These are phyloP conservation scores for Ustilago loliicola DNA, from an alignment of 1,284 basidiomycete genomes.

Conservation along the genomic window DNA sequence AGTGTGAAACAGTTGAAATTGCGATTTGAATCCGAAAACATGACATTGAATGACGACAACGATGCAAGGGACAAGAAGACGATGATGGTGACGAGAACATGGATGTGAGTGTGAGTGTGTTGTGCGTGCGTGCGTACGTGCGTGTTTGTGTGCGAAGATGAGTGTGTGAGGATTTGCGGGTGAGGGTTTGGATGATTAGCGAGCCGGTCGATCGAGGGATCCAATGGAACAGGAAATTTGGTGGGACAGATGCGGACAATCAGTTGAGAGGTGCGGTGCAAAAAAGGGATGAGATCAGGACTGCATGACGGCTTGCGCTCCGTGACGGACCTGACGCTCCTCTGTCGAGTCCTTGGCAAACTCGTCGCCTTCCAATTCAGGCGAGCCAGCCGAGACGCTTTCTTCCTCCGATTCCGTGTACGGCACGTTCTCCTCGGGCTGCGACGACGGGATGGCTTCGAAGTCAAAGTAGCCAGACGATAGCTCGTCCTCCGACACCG, in stretches of 20 bases:
- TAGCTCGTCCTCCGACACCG: conserved; percentile 33
- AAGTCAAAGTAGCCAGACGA: conserved; percentile 34
- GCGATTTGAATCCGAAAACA: conserved; percentile 9
- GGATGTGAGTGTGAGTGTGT: neutral
- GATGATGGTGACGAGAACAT: neutral
- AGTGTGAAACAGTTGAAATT: conserved; percentile 3
- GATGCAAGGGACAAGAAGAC: conserved; percentile 9
- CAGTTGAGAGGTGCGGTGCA: neutral
- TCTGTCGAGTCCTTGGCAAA: neutral
- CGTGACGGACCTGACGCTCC: neutral
- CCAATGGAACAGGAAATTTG: neutral
- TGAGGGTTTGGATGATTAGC: neutral
- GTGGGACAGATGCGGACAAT: neutral
- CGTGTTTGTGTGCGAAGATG: neutral
- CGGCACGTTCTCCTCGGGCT: conserved; percentile 33
- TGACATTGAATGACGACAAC: conserved; percentile 11
- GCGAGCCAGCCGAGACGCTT: conserved; percentile 40
- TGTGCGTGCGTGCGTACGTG: conserved; percentile 1
- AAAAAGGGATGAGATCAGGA: neutral
- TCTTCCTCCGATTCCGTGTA: conserved; percentile 43
- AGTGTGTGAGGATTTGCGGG: neutral
- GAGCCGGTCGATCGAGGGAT: neutral
- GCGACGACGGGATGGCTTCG: conserved; percentile 44
- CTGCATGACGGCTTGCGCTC: conserved; percentile 2
- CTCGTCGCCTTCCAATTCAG: conserved; percentile 12